These are phyloP conservation scores for Suillus occidentalis DNA, from an alignment of 768 basidiomycete species.

Conservation along the genomic window DNA sequence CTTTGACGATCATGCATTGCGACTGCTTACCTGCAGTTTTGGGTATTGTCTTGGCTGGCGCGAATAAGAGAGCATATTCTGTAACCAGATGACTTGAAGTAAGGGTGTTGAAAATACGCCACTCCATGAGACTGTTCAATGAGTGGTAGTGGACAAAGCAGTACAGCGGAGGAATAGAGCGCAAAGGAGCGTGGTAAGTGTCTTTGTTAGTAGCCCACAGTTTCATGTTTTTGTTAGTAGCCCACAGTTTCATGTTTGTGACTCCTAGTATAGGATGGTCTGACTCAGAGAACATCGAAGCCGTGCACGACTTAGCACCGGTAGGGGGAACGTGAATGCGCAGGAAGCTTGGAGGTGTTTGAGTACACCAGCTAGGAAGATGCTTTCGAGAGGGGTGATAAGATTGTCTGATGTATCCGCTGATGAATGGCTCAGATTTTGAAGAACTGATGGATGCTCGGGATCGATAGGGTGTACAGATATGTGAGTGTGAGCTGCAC, in stretches of 20 bases:
- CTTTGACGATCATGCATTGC: neutral
- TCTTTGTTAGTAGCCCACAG: too few relatives aligned
- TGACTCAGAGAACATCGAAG: too few relatives aligned
- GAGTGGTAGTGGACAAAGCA: conserved; percentile 3
- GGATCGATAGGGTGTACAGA: conserved; percentile 46
- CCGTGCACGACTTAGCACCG: too few relatives aligned
- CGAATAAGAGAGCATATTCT: neutral
- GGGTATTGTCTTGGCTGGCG: neutral
- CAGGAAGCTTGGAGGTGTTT: conserved; percentile 54
- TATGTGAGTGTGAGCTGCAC: conserved; percentile 63
- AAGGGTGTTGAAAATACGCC: neutral
- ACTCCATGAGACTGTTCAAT: neutral
- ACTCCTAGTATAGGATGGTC: too few relatives aligned
- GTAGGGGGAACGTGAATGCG: conserved; percentile 58
- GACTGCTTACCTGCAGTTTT: neutral
- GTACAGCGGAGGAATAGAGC: neutral
- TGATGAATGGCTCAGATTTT: neutral
- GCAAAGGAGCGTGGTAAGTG: neutral
- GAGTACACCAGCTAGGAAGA: conserved; percentile 65
- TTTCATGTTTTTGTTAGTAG: neutral
- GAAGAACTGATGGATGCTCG: neutral
- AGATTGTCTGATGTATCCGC: conserved; percentile 17
- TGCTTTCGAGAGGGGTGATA: conserved; percentile 47
- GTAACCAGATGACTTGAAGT: neutral
- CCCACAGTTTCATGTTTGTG: neutral